Conservation (phyloP, 129 eudicot species). For the Arctium lappa region DNA sequence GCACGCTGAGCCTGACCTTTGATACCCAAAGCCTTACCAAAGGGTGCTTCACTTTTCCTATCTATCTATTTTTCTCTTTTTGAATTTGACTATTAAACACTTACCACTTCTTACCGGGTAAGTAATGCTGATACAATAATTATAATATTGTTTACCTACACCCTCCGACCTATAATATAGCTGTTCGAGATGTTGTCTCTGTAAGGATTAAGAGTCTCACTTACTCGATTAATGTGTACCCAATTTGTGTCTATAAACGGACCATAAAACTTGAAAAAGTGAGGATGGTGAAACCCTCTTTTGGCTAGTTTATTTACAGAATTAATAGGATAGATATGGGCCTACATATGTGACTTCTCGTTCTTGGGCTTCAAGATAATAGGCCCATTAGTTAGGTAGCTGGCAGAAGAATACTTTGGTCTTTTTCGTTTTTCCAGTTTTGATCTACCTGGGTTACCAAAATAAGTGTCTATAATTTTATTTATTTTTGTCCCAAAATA, state of each 20-base stretch:
- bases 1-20: slow-evolving; percentile 38
- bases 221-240: neutral
- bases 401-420: neutral
- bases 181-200: neutral
- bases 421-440: neutral
- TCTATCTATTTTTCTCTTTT: neutral
- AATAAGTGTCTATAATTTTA: neutral
- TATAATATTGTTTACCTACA: neutral
- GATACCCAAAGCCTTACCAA: slow-evolving; percentile 29
- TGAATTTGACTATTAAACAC: neutral
- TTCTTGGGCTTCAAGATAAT: neutral
- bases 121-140: neutral
- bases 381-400: neutral
- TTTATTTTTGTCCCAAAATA: too few species aligned
- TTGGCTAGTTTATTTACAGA: neutral
- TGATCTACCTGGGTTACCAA: neutral
- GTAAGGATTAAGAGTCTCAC: neutral
- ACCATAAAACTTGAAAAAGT: neutral
- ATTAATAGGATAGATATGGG: neutral
- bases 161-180: neutral
- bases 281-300: neutral
- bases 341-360: neutral
- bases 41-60: slow-evolving; percentile 1
- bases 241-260: neutral
- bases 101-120: neutral